These are phyloP conservation scores for Talaromyces liani DNA, from an alignment of 495 filamentous ascomycete genomes.

Conservation along the genomic window DNA sequence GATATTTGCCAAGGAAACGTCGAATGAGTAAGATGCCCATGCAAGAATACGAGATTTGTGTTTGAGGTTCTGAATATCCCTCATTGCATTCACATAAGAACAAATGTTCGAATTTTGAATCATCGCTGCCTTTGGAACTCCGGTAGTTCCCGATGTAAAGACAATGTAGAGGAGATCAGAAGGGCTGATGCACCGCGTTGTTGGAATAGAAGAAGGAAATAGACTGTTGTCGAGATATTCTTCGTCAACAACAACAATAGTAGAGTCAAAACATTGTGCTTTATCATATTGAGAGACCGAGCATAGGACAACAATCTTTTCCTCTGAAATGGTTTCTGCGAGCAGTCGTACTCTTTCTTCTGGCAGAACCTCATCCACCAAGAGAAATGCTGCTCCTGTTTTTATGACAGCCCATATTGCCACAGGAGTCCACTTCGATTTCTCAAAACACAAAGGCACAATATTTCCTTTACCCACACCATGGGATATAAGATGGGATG, in stretches of 20 bases:
- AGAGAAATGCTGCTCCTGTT: slow-evolving; percentile 30
- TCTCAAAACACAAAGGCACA: slow-evolving; percentile 38
- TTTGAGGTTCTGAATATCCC: not conserved
- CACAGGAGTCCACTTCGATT: slow-evolving; percentile 41
- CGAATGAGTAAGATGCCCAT: slow-evolving; percentile 14
- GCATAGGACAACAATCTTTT: not conserved
- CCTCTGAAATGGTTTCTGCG: not conserved
- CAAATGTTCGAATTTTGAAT: slow-evolving; percentile 24
- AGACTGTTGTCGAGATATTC: not conserved
- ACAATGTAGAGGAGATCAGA: slow-evolving; percentile 18
- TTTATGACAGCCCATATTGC: slow-evolving; percentile 45
- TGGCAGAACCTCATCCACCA: slow-evolving; percentile 4
- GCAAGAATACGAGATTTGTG: slow-evolving; percentile 7
- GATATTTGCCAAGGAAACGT: slow-evolving; percentile 6
- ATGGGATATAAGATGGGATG: slow-evolving; percentile 15
- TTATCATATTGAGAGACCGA: not conserved
- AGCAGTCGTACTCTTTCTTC: slow-evolving; percentile 2
- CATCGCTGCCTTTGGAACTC: slow-evolving; percentile 35
- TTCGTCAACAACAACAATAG: not conserved
- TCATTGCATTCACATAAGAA: not conserved
- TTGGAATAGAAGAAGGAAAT: not conserved
- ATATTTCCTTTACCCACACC: slow-evolving; percentile 24
- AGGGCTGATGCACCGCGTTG: not conserved
- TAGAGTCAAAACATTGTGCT: not conserved
- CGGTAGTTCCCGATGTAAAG: slow-evolving; percentile 35